Percentiles rank a stretch among this genome's conserved stretches.
These are phyloP conservation scores for Crithidia brevicula DNA, from an alignment of 208 protist genomes.

Conservation along the genomic window DNA sequence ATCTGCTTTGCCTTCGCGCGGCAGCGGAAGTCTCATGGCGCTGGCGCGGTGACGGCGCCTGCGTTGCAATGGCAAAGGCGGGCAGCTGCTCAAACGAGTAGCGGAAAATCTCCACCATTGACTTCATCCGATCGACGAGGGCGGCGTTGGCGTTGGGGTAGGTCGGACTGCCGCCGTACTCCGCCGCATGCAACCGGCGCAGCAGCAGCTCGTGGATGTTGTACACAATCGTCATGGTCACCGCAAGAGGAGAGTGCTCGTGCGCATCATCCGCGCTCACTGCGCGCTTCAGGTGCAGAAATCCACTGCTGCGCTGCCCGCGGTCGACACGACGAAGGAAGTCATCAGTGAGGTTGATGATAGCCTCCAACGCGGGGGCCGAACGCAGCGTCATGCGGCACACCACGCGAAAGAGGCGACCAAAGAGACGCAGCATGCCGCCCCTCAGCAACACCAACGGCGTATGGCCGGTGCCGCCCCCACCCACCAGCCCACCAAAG, in stretches of 20 bases:
- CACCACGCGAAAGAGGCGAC: constrained; percentile 67
- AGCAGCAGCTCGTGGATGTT: constrained; percentile 69
- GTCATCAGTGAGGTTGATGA: constrained; percentile 45
- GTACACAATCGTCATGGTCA: constrained; percentile 69
- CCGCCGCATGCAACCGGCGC: constrained; percentile 57
- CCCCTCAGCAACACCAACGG: constrained; percentile 37
- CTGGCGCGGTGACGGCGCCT: constrained; percentile 4
- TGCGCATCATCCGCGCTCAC: constrained; percentile 41
- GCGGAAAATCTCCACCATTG: constrained; percentile 63
- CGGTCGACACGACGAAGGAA: constrained; percentile 59
- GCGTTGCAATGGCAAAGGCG: constrained; percentile 38
- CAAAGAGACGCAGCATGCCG: constrained; percentile 82
- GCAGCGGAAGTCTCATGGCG: background rate
- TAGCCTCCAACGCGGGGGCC: constrained; percentile 29
- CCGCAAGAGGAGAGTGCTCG: constrained; percentile 68
- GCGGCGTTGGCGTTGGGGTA: constrained; percentile 54
- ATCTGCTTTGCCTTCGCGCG: background rate
- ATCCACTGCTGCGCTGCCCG: constrained; percentile 38
- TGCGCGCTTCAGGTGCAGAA: constrained; percentile 47
- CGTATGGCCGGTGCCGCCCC: background rate
- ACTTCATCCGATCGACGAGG: constrained; percentile 68
- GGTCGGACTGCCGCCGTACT: constrained; percentile 34
- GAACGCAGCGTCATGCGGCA: constrained; percentile 69
- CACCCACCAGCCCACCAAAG: background rate
- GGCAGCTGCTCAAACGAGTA: constrained; percentile 63